Conservation (phyloP, 176 grass and related monocot genomes). For the Juncus inflexus region DNA sequence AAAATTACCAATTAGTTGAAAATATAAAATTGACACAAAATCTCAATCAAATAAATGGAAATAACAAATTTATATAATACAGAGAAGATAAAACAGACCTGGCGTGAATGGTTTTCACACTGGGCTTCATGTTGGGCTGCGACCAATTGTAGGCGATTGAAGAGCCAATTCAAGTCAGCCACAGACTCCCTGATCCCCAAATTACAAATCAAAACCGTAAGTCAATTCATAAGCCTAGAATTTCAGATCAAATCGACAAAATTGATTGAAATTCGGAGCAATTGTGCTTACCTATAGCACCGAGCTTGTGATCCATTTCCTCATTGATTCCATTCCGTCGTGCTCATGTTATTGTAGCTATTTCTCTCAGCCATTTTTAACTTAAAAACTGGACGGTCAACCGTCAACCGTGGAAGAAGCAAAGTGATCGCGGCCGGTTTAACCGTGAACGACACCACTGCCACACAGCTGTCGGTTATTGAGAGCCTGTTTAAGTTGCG, state of each 20-base stretch:
- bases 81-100: conserved; percentile 36
- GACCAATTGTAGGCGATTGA: conserved; percentile 95
- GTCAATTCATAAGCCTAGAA: background rate
- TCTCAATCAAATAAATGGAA: too few species aligned
- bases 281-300: conserved; percentile 66
- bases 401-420: conserved; percentile 95
- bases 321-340: conserved; percentile 41
- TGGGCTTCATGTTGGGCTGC: conserved; percentile 75
- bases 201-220: background rate
- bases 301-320: conserved; percentile 82
- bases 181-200: conserved; percentile 43
- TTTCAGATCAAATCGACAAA: background rate
- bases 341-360: too few species aligned
- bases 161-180: conserved; percentile 51
- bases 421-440: conserved; percentile 87
- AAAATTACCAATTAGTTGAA: too few species aligned
- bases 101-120: conserved; percentile 87
- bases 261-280: too few species aligned
- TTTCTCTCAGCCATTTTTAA: conserved; percentile 49
- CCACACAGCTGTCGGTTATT: conserved; percentile 89
- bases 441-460: conserved; percentile 88
- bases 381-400: too few species aligned
- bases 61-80: background rate
- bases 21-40: background rate
- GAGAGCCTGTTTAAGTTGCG: conserved; percentile 95